These are phyloP conservation scores for Arthrocladium fulminans DNA, from an alignment of 2,329 filamentous ascomycete species.

Conservation along the genomic window DNA sequence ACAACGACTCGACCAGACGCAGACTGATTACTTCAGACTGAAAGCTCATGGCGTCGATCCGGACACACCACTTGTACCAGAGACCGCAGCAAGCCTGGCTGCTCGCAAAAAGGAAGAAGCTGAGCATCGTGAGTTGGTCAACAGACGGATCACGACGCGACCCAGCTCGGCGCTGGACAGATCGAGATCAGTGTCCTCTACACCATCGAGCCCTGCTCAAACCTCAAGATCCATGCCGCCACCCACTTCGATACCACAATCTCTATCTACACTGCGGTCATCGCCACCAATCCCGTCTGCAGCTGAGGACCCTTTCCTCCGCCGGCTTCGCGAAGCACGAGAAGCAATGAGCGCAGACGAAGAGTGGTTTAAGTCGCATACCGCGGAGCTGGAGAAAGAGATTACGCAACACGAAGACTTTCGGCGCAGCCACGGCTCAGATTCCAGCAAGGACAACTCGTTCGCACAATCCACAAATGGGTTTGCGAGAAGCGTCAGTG, in stretches of 20 bases:
- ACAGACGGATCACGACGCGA: constrained; percentile 7
- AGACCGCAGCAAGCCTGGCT: constrained; percentile 16
- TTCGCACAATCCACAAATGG: constrained; percentile 12
- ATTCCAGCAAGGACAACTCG: not conserved
- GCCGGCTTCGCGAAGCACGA: constrained; percentile 23
- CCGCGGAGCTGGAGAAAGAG: constrained; percentile 16
- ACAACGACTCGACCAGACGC: constrained; percentile 34
- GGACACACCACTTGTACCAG: constrained; percentile 23
- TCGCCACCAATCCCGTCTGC: constrained; percentile 5
- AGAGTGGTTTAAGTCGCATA: constrained; percentile 23
- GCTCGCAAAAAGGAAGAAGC: constrained; percentile 15
- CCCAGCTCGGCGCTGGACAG: not conserved
- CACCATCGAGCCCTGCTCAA: not conserved
- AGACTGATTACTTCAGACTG: constrained; percentile 44
- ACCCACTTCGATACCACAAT: not conserved
- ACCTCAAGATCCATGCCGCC: not conserved
- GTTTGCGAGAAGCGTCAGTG: constrained; percentile 26
- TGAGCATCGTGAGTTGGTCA: constrained; percentile 14
- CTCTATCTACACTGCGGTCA: not conserved
- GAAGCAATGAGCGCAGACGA: constrained; percentile 23
- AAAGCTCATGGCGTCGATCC: constrained; percentile 41
- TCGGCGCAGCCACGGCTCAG: constrained; percentile 5
- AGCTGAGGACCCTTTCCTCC: constrained; percentile 23
- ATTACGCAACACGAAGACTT: constrained; percentile 7
- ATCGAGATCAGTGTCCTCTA: not conserved